Conservation (phyloP, 2,329 filamentous ascomycete genomes). For the Penicillium sp. region DNA sequence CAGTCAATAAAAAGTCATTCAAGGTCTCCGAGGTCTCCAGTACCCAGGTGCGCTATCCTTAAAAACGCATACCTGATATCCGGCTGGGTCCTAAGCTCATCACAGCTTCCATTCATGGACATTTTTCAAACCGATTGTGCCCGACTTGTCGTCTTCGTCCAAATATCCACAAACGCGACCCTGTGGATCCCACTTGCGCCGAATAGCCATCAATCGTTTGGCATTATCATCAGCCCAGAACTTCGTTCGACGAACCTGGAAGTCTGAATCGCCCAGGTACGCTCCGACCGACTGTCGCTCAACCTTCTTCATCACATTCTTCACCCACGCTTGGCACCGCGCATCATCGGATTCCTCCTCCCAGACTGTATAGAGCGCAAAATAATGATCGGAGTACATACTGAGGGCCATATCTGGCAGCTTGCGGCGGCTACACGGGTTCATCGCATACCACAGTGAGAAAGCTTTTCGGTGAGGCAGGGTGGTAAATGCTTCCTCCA, state of each 20-base stretch:
- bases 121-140: constrained; percentile 46
- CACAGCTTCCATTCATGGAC: constrained; percentile 36
- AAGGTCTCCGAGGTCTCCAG: too few relatives aligned
- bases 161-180: constrained; percentile 45
- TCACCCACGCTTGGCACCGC: constrained; percentile 48
- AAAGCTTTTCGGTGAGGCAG: constrained; percentile 50
- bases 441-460: constrained; percentile 55
- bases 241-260: constrained; percentile 47
- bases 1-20: too few relatives aligned
- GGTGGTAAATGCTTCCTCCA: constrained; percentile 51
- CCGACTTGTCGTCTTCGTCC: constrained; percentile 46
- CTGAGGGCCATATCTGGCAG: constrained; percentile 56
- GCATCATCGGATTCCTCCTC: constrained; percentile 49
- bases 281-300: constrained; percentile 48
- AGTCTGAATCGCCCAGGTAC: constrained; percentile 59
- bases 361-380: constrained; percentile 56
- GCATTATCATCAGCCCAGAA: constrained; percentile 52
- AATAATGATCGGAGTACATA: constrained; percentile 59
- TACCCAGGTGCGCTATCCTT: not conserved
- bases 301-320: constrained; percentile 41
- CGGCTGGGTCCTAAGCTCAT: not conserved
- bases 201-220: constrained; percentile 44
- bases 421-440: constrained; percentile 45
- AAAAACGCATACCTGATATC: not conserved
- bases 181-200: constrained; percentile 25